Conservation (phyloP, 768 basidiomycete species). For the Podaxis carcinomalis region DNA sequence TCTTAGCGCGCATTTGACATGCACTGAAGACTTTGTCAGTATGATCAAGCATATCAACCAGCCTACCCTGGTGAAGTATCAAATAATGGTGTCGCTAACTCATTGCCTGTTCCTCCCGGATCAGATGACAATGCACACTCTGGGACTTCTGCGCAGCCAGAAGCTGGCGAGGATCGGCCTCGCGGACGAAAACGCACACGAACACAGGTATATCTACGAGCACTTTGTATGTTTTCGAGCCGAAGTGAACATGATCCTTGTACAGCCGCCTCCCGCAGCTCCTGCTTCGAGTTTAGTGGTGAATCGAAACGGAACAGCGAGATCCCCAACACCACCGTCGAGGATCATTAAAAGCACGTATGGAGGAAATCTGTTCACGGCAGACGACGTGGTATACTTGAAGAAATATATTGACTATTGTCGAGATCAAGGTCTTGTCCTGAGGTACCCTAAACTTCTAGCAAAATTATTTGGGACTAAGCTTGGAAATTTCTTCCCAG, state of each 20-base stretch:
- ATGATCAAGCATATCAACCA: constrained; percentile 46
- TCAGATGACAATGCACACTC: constrained; percentile 17
- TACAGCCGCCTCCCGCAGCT: constrained; percentile 57
- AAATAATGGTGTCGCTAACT: constrained; percentile 11
- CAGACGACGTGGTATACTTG: constrained; percentile 78
- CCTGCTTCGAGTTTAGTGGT: constrained; percentile 64
- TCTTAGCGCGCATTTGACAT: neutral
- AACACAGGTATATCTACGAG: constrained; percentile 37
- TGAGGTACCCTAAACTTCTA: constrained; percentile 45
- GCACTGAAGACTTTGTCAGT: constrained; percentile 26
- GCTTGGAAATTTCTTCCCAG: constrained; percentile 21
- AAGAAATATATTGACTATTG: constrained; percentile 90
- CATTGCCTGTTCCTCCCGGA: constrained; percentile 27
- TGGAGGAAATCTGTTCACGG: constrained; percentile 83
- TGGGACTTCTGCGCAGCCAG: neutral
- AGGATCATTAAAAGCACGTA: constrained; percentile 87
- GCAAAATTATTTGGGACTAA: neutral
- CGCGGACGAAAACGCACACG: constrained; percentile 71
- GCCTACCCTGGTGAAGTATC: constrained; percentile 13
- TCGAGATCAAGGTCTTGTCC: constrained; percentile 79
- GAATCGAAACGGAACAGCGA: constrained; percentile 63
- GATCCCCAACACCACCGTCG: constrained; percentile 80
- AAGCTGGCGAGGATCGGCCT: constrained; percentile 32
- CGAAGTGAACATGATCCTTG: constrained; percentile 1
- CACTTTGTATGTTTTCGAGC: constrained; percentile 4